Conservation (phyloP, 306 rosid genomes). For the Ziziphus jujuba region DNA sequence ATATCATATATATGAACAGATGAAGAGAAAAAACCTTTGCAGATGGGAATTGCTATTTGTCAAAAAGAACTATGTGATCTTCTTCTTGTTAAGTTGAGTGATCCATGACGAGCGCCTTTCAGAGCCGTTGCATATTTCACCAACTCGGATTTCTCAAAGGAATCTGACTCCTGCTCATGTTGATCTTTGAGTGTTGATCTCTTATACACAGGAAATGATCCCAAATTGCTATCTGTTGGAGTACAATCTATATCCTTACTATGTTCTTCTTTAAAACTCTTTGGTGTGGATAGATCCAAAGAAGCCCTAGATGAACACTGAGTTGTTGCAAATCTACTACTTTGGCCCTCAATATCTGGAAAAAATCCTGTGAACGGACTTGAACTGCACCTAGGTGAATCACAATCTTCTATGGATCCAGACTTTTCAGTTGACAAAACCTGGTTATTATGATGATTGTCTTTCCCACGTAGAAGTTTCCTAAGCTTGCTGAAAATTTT, state of each 20-base stretch:
- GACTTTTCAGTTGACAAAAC: slow-evolving; percentile 38
- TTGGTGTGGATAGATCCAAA: slow-evolving; percentile 34
- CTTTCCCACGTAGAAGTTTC: slow-evolving; percentile 56
- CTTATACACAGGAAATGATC: slow-evolving; percentile 32
- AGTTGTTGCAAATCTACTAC: slow-evolving; percentile 34
- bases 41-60: slow-evolving; percentile 7
- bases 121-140: slow-evolving; percentile 79
- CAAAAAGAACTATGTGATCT: slow-evolving; percentile 49
- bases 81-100: slow-evolving; percentile 7
- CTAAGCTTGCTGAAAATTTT: slow-evolving; percentile 59
- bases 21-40: slow-evolving; percentile 14
- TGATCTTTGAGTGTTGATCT: slow-evolving; percentile 34
- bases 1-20: slow-evolving; percentile 8
- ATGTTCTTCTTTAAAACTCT: slow-evolving; percentile 38
- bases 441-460: slow-evolving; percentile 27
- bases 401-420: slow-evolving; percentile 31
- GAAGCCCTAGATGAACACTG: slow-evolving; percentile 35
- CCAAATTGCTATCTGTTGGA: slow-evolving; percentile 29
- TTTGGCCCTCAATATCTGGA: slow-evolving; percentile 30
- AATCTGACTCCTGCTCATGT: slow-evolving; percentile 33
- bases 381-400: slow-evolving; percentile 35
- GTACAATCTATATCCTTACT: slow-evolving; percentile 20
- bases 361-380: slow-evolving; percentile 32
- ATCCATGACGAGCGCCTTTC: slow-evolving; percentile 40
- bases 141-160: slow-evolving; percentile 48